Conservation (phyloP, 1,139 yeast species). For the Hansenula sp. region DNA sequence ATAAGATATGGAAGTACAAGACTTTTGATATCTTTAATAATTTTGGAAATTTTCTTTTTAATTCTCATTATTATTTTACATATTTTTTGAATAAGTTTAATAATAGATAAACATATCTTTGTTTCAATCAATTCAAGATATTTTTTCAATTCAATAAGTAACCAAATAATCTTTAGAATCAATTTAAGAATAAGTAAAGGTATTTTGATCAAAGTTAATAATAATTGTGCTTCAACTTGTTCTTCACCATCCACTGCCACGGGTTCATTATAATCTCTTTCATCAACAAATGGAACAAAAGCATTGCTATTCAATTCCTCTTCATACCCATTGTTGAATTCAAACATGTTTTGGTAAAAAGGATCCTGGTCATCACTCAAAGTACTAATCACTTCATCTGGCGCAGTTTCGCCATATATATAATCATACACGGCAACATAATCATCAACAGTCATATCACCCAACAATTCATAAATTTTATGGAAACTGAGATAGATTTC, state of each 20-base stretch:
- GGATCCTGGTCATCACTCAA: background rate
- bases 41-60: constrained; percentile 4
- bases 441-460: constrained; percentile 5
- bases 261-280: background rate
- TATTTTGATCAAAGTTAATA: constrained; percentile 3
- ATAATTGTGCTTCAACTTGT: constrained; percentile 2
- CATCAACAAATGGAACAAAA: background rate
- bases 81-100: constrained; percentile 6
- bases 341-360: background rate
- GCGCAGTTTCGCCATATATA: constrained; percentile 4
- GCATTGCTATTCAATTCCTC: constrained; percentile 4
- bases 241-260: background rate
- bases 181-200: constrained; percentile 7
- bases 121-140: constrained; percentile 5
- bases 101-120: constrained; percentile 6
- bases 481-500: constrained; percentile 4
- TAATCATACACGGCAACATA: constrained; percentile 8
- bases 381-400: background rate
- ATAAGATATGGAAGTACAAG: background rate
- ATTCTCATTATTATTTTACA: constrained; percentile 1
- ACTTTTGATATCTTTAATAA: background rate
- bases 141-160: constrained; percentile 6
- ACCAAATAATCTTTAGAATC: constrained; percentile 8
- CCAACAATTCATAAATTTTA: constrained; percentile 4
- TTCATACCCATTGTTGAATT: background rate